Conservation (phyloP, 441 rosid species). For the Flueggea neowawraea region DNA sequence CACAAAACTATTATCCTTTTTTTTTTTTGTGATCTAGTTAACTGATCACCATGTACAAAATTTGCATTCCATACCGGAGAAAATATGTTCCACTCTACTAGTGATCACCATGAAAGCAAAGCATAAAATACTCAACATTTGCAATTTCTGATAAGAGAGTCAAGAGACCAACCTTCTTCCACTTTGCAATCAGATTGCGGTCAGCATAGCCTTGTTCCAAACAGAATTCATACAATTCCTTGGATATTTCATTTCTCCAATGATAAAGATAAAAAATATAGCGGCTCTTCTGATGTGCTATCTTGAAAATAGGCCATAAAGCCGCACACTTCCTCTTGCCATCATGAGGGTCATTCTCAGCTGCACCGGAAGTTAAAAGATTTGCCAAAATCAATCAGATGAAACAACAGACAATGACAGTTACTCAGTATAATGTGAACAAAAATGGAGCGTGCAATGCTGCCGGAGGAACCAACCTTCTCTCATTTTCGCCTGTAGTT, state of each 20-base stretch:
- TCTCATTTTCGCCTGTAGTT: slow-evolving; percentile 70
- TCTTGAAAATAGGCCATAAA: slow-evolving; percentile 68
- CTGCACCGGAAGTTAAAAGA: slow-evolving; percentile 19
- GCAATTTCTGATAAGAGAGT: too few relatives aligned
- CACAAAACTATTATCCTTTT: too few relatives aligned
- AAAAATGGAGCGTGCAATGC: too few relatives aligned
- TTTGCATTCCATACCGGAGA: too few relatives aligned
- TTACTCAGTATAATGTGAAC: too few relatives aligned
- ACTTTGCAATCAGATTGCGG: slow-evolving; percentile 57
- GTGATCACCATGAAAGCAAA: too few relatives aligned
- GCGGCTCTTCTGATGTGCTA: slow-evolving; percentile 66
- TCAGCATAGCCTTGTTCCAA: slow-evolving; percentile 62
- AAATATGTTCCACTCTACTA: too few relatives aligned
- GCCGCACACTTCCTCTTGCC: slow-evolving; percentile 70
- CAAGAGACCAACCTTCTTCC: slow-evolving; percentile 46
- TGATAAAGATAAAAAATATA: slow-evolving; percentile 51
- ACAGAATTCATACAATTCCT: slow-evolving; percentile 66
- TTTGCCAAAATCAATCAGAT: too few relatives aligned
- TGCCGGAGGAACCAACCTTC: slow-evolving; percentile 41
- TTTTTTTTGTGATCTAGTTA: too few relatives aligned
- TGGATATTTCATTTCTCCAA: slow-evolving; percentile 56
- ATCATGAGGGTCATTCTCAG: slow-evolving; percentile 67
- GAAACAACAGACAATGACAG: too few relatives aligned
- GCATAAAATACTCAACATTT: too few relatives aligned
- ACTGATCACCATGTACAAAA: too few relatives aligned